Conservation (phyloP, 306 rosid species). For the Sicyos edulis region DNA sequence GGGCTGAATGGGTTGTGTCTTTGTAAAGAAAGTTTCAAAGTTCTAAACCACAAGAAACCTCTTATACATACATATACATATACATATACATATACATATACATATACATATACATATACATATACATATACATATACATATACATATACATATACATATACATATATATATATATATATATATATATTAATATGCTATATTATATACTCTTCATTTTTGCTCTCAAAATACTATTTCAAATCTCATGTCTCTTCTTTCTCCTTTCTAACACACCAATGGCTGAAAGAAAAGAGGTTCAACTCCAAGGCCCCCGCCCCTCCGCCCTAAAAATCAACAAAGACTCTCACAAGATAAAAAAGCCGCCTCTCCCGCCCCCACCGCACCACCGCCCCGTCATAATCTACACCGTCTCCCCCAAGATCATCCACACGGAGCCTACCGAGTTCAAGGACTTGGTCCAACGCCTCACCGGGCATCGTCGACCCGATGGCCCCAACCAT, state of each 20-base stretch:
- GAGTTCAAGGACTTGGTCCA: conserved; percentile 23
- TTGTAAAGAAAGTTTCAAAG: no score
- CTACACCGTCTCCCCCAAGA: conserved; percentile 19
- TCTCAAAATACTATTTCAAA: neutral
- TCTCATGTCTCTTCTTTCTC: neutral
- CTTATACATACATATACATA: no score
- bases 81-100: no score
- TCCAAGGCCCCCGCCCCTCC: conserved; percentile 17
- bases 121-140: no score
- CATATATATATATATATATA: no score
- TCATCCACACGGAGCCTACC: conserved; percentile 14
- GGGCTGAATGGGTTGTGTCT: no score
- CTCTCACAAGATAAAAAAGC: conserved; percentile 16
- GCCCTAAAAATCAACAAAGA: conserved; percentile 15
- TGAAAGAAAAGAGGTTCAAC: conserved; percentile 8
- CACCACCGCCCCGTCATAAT: conserved; percentile 9
- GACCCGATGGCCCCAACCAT: neutral
- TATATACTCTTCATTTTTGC: neutral
- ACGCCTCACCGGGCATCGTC: neutral
- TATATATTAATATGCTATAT: neutral
- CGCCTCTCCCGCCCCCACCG: neutral
- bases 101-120: no score
- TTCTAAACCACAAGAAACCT: neutral
- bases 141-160: no score
- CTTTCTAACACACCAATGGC: neutral